Percentiles rank a stretch among this genome's conserved stretches.
Conservation (phyloP, 768 basidiomycete genomes). For the Russula sp. region DNA sequence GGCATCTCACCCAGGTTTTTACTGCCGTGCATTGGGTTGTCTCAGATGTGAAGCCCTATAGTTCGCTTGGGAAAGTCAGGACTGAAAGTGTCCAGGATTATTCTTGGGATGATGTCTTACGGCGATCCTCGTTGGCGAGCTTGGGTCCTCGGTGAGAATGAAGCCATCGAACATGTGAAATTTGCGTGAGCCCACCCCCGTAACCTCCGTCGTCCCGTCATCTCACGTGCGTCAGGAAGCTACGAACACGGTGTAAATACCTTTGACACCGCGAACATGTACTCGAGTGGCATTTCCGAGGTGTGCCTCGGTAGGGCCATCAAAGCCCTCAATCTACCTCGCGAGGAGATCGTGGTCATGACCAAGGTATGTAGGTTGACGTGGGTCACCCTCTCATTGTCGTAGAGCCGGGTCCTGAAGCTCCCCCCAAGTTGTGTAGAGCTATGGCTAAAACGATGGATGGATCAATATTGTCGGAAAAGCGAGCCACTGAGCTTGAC, state of each 20-base stretch:
- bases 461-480: not conserved
- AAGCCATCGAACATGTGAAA: conserved; percentile 24
- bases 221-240: conserved; percentile 17
- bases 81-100: conserved; percentile 57
- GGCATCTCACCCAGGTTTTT: not conserved
- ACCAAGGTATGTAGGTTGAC: conserved; percentile 33
- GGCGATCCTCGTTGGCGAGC: conserved; percentile 32
- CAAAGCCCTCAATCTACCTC: conserved; percentile 34
- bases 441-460: not conserved
- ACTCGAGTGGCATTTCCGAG: conserved; percentile 33
- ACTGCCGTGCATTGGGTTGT: not conserved
- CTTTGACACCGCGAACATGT: conserved; percentile 50
- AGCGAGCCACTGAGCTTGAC: conserved; percentile 16
- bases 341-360: conserved; percentile 40
- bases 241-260: conserved; percentile 62
- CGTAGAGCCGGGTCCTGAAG: not conserved
- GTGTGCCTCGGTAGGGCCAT: conserved; percentile 37
- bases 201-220: conserved; percentile 13
- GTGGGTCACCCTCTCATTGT: not conserved
- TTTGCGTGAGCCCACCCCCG: conserved; percentile 24
- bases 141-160: conserved; percentile 33
- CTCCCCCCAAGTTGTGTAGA: not conserved
- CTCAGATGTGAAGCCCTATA: not conserved
- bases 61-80: conserved; percentile 44
- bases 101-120: conserved; percentile 61